Base-by-base conservation (phyloP, 306 rosid genomes). In the Ceratonia siliqua region DNA sequence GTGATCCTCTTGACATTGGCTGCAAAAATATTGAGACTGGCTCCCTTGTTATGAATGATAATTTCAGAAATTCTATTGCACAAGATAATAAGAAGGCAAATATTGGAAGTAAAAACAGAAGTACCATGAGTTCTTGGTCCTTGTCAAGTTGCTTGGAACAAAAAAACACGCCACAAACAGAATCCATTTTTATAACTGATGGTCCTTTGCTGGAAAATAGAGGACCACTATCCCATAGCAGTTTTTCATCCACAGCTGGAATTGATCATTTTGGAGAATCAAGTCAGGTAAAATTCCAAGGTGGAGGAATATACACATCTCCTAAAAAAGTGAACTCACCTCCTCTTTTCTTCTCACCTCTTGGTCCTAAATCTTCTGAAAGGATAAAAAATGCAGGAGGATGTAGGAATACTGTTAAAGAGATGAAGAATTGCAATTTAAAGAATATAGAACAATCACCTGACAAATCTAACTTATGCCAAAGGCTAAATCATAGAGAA, bases 11-110 rank as follows among this genome's bases (percentile, higher is more conserved):
- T 45, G 92, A 95, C 85, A 86, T 90, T 77, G 87, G 91, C 65
- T 38, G 79, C 79, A 79, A 86, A 85, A 85, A 57, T 66, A 55
- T 42, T 35, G 83, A 17, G 62, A 54, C 63, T 13, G 70, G 73
- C 78, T 55, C 78, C 35, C 73, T 77, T 25, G 46, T 81, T 8
- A 73, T 67, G 79, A 64, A 76, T 77, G 86, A 81, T 11, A 78
- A 78, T 58, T 38, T 43, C 52, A 68, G 86, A 68, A 69, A 33
- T 43, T 73, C 49, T 11, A 17, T 46, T 6, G 78, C 81, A 53
- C 88, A 89, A 57, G 97, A 95, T 78, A 76, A 82, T 77, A 95
- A 95, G 92, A 94, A 94, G 87, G 98, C 99, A 56, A 83, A 90
- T 82, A 77, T 92, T 71, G 99, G 98, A 72, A 62, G 87, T 73